phyloP scores from a whole-genome alignment of 2,329 filamentous ascomycete species.

The Apiospora pterosperma region DNA sequence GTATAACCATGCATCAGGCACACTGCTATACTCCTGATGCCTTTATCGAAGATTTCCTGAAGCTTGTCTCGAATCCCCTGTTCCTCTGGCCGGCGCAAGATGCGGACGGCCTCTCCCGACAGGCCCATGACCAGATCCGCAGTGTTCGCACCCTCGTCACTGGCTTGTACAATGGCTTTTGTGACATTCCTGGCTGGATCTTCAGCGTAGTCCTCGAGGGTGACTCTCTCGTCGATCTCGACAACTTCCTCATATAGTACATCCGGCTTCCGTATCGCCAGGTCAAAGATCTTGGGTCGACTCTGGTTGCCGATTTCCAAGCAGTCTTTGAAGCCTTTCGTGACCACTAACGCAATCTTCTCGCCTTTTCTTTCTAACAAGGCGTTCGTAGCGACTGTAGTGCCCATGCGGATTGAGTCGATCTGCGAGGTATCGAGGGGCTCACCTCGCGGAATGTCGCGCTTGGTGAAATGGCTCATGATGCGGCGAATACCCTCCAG shows the following conservation, averaged over 20 bases:
- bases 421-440: conserved; percentile 79
- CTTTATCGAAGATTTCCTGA: conserved; percentile 63
- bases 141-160: conserved; percentile 42
- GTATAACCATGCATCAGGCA: conserved; percentile 93
- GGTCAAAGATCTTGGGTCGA: conserved; percentile 84
- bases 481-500: conserved; percentile 87
- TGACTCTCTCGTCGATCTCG: conserved; percentile 90
- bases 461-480: conserved; percentile 70
- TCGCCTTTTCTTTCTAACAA: conserved; percentile 88
- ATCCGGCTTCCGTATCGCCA: conserved; percentile 83
- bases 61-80: conserved; percentile 56
- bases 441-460: conserved; percentile 76
- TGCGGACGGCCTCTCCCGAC: conserved; percentile 71
- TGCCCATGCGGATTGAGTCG: conserved; percentile 92
- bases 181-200: conserved; percentile 64
- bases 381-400: conserved; percentile 91
- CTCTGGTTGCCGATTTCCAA: conserved; percentile 88
- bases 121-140: conserved; percentile 65
- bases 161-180: conserved; percentile 51
- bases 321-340: conserved; percentile 83
- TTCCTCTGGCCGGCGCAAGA: conserved; percentile 60
- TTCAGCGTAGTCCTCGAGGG: conserved; percentile 87
- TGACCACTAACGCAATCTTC: conserved; percentile 82
- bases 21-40: conserved; percentile 80
- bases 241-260: conserved; percentile 81